Evolutionary conservation across 2,329 filamentous ascomycete species (phyloP).

Genomic region (Nemania serpens): DNA sequence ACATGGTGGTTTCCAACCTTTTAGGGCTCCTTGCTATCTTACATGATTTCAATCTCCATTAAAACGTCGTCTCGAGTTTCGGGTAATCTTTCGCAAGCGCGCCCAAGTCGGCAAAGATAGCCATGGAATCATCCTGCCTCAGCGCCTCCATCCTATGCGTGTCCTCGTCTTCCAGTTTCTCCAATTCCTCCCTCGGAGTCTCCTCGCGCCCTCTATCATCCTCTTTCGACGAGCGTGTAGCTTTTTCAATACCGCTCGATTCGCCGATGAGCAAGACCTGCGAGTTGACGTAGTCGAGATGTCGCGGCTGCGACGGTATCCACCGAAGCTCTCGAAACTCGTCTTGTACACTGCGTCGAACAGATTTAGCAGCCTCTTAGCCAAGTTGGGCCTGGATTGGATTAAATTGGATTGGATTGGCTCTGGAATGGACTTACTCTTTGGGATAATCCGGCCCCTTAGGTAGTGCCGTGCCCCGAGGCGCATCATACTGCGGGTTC

Average conservation of each 20-base stretch:
- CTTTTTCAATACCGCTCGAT: conserved; percentile 59
- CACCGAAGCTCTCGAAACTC: conserved; percentile 76
- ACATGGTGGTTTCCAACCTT: background rate
- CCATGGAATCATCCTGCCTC: conserved; percentile 50
- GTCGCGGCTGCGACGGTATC: conserved; percentile 72
- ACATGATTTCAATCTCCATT: background rate
- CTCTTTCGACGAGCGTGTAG: conserved; percentile 57
- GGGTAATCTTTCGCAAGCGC: conserved; percentile 64
- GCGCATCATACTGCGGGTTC: conserved; percentile 74
- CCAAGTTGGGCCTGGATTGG: background rate
- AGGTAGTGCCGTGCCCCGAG: conserved; percentile 65
- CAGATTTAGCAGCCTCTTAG: background rate
- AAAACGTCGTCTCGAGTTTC: conserved; percentile 63
- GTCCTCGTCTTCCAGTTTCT: conserved; percentile 77
- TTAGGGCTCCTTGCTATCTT: background rate
- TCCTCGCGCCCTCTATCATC: conserved; percentile 66
- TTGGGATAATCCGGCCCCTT: conserved; percentile 72
- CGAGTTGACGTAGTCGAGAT: conserved; percentile 74
- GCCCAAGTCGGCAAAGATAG: conserved; percentile 55
- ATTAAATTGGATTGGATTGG: background rate
- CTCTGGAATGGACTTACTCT: conserved; percentile 54
- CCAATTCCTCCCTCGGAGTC: conserved; percentile 70
- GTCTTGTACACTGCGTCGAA: conserved; percentile 60
- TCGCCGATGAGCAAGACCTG: conserved; percentile 83
- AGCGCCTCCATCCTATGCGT: conserved; percentile 64